Base-by-base conservation (phyloP, 805 yeast genomes). In the Schwanniomyces vanrijiae region DNA sequence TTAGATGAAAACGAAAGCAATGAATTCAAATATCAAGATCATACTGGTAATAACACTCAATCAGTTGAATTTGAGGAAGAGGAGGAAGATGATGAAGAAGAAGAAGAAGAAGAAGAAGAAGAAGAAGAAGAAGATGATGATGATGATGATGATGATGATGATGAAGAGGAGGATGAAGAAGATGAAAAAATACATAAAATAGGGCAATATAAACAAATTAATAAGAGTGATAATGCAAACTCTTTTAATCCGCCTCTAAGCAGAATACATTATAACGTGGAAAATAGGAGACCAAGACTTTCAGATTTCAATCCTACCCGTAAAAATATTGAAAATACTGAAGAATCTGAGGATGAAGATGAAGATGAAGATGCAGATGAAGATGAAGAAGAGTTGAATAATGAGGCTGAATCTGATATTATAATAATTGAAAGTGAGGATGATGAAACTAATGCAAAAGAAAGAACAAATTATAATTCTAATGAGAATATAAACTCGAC, bases 21-120 rank as follows among this genome's bases (percentile, higher is more conserved):
- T 5, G 50, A 47, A 43, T 49, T 5, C 7, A 50, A 52, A 34
- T 46, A 39, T 29, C 42, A 47, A 4, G 49, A 42, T 11, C 46
- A 45, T 19, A 47, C 43, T 18, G 44, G 37, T 3, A 33, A 31
- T 74, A 33, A 83, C 45, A 14, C 37, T 31, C 83, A 1, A 56
- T 83, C 38, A 82, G 84, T 47, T 73, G 84, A 45, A 82, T 89
- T 2, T 59, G 39, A 41, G 24, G 54, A 53, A 40, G 44, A 67
- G 37, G 77, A 78, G 18, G 46, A 53, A 8, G 37, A 40, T 8
- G 52, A 47, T 18, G 41, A 34, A 8, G 50, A 43, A n/a, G 37
- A 29, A 2, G 41, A 24, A 20, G 44, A 21, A 18, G 49, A 39
- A n/a, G 46, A 40, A 14, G 43, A 31, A 11, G 43, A 37, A 19